A percentile compares a stretch with the other conserved stretches of the same genome.
These are phyloP conservation scores for Aegilops bicornis DNA, from an alignment of 176 grass and related monocot genomes.

Conservation along the genomic window DNA sequence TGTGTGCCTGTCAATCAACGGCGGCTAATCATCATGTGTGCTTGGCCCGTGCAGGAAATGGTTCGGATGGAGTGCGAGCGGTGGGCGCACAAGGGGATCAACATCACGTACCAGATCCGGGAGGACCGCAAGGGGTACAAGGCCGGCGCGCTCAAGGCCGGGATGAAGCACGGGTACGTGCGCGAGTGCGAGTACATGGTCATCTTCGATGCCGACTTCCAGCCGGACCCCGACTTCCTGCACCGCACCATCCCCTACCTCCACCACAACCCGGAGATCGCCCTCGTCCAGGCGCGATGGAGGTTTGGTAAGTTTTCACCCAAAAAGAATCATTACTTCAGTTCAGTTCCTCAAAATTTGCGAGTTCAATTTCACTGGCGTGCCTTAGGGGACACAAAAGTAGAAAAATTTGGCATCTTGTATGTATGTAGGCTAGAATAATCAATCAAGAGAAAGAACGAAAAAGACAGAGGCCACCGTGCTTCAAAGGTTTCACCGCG, in stretches of 20 bases:
- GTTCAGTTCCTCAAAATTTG: no score
- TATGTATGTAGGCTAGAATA: not conserved
- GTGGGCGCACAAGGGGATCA: conserved; percentile 82
- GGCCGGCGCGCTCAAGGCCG: conserved; percentile 76
- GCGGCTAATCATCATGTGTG: not conserved
- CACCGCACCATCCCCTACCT: conserved; percentile 79
- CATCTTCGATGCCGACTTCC: conserved; percentile 97
- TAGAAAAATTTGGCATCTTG: not conserved
- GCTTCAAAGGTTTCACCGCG: not conserved
- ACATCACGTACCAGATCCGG: conserved; percentile 93
- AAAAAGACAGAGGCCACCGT: not conserved
- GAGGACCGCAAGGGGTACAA: conserved; percentile 86
- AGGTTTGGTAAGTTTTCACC: conserved; percentile 47
- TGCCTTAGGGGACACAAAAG: not conserved
- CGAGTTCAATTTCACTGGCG: not conserved
- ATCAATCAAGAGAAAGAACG: not conserved
- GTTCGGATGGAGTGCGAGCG: conserved; percentile 83
- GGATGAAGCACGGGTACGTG: conserved; percentile 89
- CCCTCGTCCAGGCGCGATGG: conserved; percentile 81
- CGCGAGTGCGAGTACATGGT: conserved; percentile 73
- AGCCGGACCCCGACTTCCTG: conserved; percentile 79
- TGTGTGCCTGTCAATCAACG: no score
- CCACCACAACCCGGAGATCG: conserved; percentile 66
- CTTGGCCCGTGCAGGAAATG: conserved; percentile 43
- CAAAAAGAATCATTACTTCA: no score